A percentile compares a stretch with the other conserved stretches of the same genome.
phyloP scores from a whole-genome alignment of 169 alveolate genomes.

The Eimeria tenella region DNA sequence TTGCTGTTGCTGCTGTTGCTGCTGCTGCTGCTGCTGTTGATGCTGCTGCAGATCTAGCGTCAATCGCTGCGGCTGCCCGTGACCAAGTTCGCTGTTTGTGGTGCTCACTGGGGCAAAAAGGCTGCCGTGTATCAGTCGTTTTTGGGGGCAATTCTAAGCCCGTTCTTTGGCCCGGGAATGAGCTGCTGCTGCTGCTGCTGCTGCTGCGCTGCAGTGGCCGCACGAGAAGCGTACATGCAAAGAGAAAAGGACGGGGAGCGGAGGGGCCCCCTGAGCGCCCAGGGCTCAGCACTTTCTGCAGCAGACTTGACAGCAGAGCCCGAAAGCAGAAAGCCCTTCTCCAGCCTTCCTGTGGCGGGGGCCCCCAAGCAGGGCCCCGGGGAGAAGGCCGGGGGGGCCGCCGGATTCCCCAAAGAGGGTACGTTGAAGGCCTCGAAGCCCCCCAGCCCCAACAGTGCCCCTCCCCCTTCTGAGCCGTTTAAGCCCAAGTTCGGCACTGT shows the following conservation, averaged over 20 bases:
- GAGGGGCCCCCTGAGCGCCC: too few relatives aligned
- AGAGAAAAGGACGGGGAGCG: neutral
- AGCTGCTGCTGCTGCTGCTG: neutral
- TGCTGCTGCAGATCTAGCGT: too few relatives aligned
- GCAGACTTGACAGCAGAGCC: constrained; percentile 43
- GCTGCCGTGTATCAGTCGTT: too few relatives aligned
- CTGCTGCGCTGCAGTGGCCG: too few relatives aligned
- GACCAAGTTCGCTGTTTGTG: too few relatives aligned
- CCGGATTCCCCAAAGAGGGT: neutral
- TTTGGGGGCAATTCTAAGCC: too few relatives aligned
- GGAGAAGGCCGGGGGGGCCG: neutral
- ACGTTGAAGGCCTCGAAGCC: constrained; percentile 7
- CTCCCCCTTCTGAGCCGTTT: neutral
- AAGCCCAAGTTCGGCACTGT: constrained; percentile 16
- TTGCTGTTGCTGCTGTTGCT: too few relatives aligned
- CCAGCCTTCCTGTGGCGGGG: constrained; percentile 4
- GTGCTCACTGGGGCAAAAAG: too few relatives aligned
- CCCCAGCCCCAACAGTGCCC: neutral
- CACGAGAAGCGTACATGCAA: neutral
- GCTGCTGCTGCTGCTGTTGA: too few relatives aligned
- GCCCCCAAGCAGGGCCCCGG: neutral
- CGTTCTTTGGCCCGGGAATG: too few relatives aligned
- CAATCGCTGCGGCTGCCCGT: too few relatives aligned
- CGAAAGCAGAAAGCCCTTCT: constrained; percentile 25
- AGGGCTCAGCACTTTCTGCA: neutral